Percentiles rank a stretch among this genome's conserved stretches.
phyloP scores from a whole-genome alignment of 2,329 filamentous ascomycete species.

The Cadophora sp. region DNA sequence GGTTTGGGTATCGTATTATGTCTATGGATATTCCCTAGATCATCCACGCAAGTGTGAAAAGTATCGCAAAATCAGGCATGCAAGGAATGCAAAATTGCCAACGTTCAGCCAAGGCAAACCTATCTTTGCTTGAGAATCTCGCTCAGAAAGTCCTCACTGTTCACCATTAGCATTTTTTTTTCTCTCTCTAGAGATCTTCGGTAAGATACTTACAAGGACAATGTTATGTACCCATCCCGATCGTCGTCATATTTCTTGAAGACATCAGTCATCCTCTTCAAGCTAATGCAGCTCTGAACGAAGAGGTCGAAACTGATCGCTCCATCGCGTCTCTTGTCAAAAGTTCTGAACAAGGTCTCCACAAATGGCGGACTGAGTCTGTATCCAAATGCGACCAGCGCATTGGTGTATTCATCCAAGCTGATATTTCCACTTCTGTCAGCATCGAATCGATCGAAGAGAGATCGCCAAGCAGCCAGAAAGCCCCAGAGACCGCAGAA shows the following conservation, averaged over 20 bases:
- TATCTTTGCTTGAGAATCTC: constrained; percentile 44
- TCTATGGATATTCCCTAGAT: constrained; percentile 27
- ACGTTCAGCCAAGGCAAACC: neutral
- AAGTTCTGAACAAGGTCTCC: constrained; percentile 83
- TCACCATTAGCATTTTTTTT: neutral
- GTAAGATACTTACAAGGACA: constrained; percentile 63
- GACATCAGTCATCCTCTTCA: constrained; percentile 98
- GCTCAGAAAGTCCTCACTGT: constrained; percentile 43
- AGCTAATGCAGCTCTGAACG: constrained; percentile 93
- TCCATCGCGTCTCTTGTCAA: constrained; percentile 77
- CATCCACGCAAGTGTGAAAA: constrained; percentile 20
- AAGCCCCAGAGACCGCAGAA: constrained; percentile 98
- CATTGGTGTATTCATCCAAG: constrained; percentile 85
- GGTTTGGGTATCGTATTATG: constrained; percentile 34
- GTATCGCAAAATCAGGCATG: constrained; percentile 10
- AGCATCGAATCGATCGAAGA: constrained; percentile 94
- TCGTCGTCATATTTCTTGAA: constrained; percentile 99
- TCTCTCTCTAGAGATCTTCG: neutral
- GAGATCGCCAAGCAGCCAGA: constrained; percentile 87
- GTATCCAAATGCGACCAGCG: constrained; percentile 92
- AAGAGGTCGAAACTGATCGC: constrained; percentile 94
- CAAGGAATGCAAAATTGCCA: constrained; percentile 7
- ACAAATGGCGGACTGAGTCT: constrained; percentile 85
- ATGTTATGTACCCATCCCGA: constrained; percentile 87
- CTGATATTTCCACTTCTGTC: constrained; percentile 89